phyloP scores from a whole-genome alignment of 805 yeast genomes.

The Brettanomyces custersianus region DNA sequence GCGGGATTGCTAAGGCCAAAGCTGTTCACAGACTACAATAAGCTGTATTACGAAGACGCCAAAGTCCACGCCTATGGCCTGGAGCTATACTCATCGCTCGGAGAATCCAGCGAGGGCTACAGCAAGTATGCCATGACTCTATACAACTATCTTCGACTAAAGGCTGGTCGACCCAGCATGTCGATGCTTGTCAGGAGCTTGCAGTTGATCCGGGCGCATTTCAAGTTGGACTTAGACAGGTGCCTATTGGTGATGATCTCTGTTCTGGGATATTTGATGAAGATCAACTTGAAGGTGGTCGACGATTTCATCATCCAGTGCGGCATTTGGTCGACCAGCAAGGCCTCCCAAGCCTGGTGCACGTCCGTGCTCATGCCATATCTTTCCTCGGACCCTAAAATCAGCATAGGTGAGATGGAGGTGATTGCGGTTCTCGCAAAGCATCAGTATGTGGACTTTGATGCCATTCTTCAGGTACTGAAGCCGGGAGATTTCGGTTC shows the following conservation, averaged over 20 bases:
- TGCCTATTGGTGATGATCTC: conserved; percentile 56
- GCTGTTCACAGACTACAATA: conserved; percentile 22
- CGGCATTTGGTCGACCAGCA: conserved; percentile 46
- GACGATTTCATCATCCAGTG: conserved; percentile 43
- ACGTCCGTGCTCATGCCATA: conserved; percentile 1
- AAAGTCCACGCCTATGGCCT: conserved; percentile 22
- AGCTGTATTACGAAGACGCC: conserved; percentile 22
- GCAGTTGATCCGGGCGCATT: conserved; percentile 61
- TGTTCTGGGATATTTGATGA: conserved; percentile 36
- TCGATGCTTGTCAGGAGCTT: conserved; percentile 38
- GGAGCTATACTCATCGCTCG: conserved; percentile 45
- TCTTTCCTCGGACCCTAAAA: neutral
- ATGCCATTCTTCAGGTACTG: conserved; percentile 47
- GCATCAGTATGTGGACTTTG: conserved; percentile 57
- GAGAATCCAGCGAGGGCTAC: conserved; percentile 76
- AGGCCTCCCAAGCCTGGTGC: conserved; percentile 6
- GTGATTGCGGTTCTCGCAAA: conserved; percentile 47
- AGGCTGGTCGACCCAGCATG: conserved; percentile 22
- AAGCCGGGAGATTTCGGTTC: conserved; percentile 32
- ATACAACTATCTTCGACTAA: conserved; percentile 25
- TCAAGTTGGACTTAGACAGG: conserved; percentile 63
- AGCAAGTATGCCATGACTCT: conserved; percentile 50
- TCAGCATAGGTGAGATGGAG: neutral
- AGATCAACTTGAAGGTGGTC: conserved; percentile 36
- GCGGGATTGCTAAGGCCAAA: conserved; percentile 16